Evolutionary conservation across 345 rosid species (phyloP), one percentile per base, ranked within the genome.

Genomic region (Hibiscus tridactylites): DNA sequence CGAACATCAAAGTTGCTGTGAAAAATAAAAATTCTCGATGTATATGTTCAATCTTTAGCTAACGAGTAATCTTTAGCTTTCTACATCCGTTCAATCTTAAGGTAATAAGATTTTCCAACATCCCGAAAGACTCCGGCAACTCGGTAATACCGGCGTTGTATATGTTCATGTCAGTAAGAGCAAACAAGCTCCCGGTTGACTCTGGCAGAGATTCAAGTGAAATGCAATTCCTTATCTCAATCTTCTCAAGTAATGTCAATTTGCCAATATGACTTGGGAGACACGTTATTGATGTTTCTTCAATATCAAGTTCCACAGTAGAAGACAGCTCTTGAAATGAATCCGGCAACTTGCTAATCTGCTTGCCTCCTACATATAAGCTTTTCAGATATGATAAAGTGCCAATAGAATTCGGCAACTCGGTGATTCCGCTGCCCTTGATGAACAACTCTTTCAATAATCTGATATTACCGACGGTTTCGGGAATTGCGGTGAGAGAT

Each of bases 41-140:
- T 21, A 21, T 21, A 21, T 21, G 21, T 21, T 21, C 21, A 21
- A 21, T 21, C 21, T 21, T 21, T 21, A 21, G 21, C 21, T 21
- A 21, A 21, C 21, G 21, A 21, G 21, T 21, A 21, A 21, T 21
- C 21, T 21, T 21, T 21, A 87, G 88, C 52, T 35, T 70, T 63
- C 33, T 16, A n/a, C 91, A 87, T 29, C 70, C 1, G 16, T 70
- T 76, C 71, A 87, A 37, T 47, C 47, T 80, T 68, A 87, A 68
- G 10, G 3, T 44, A 17, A 21, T 59, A 56, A 85, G 86, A 68
- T 72, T 83, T 81, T 87, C 85, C 72, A 87, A 69, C 76, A 35
- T 71, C 60, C 87, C 88, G 31, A 83, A 11, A 46, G 88, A 83
- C 63, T 81, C 86, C 1, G 91, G 91, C 75, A 87, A 74, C 72